phyloP scores from a whole-genome alignment of 1,284 basidiomycete species.

The Apiotrichum sp. region DNA sequence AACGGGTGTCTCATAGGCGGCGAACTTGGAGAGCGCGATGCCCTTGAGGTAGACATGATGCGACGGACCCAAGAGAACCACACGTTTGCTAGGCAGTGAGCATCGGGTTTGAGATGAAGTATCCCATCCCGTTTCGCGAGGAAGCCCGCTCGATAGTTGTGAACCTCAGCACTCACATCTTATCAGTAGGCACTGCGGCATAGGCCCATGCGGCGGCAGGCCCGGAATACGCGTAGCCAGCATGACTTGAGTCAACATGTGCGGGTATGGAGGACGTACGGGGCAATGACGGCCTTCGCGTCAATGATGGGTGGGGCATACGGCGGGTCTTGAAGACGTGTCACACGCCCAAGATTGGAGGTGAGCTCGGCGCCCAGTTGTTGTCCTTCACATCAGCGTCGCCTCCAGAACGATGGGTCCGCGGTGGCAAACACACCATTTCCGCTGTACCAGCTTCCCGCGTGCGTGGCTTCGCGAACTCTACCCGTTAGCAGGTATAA shows the following conservation, averaged over 20 bases:
- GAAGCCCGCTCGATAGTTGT: background rate
- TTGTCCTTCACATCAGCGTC: slow-evolving; percentile 48
- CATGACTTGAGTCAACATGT: slow-evolving; percentile 61
- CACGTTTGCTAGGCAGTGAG: slow-evolving; percentile 59
- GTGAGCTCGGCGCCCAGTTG: slow-evolving; percentile 60
- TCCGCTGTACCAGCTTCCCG: slow-evolving; percentile 82
- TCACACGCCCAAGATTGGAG: slow-evolving; percentile 60
- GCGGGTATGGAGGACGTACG: slow-evolving; percentile 54
- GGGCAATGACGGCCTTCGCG: slow-evolving; percentile 92
- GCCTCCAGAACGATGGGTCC: background rate
- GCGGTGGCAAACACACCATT: slow-evolving; percentile 53
- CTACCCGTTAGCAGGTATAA: background rate
- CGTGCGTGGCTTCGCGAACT: slow-evolving; percentile 65
- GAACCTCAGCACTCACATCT: slow-evolving; percentile 57
- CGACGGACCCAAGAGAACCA: slow-evolving; percentile 93
- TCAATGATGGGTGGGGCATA: slow-evolving; percentile 62
- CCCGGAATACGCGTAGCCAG: slow-evolving; percentile 93
- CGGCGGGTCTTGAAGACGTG: slow-evolving; percentile 49
- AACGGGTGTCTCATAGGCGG: slow-evolving; percentile 75
- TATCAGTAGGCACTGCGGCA: slow-evolving; percentile 69
- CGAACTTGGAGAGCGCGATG: slow-evolving; percentile 75
- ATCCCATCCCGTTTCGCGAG: background rate
- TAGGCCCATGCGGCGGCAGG: slow-evolving; percentile 95
- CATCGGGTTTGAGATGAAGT: too few relatives aligned
- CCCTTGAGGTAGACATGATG: slow-evolving; percentile 84